phyloP scores from a whole-genome alignment of 2,329 filamentous ascomycete genomes.

The Pseudohalonectria lignicola region DNA sequence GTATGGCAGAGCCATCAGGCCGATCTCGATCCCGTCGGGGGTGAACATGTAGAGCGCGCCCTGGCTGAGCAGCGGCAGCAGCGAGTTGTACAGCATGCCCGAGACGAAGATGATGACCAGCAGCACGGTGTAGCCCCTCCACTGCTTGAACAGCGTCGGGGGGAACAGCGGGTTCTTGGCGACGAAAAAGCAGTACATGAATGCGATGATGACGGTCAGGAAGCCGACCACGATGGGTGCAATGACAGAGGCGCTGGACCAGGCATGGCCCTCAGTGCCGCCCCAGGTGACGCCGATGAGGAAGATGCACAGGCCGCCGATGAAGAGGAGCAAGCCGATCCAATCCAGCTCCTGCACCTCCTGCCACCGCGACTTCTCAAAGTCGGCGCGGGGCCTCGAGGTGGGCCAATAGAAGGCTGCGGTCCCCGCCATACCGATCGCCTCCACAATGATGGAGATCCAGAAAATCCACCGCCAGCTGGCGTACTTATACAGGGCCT shows the following conservation, averaged over 20 bases:
- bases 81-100: slow-evolving; percentile 16
- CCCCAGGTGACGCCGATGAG: slow-evolving; percentile 6
- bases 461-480: slow-evolving; percentile 17
- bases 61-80: slow-evolving; percentile 16
- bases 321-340: slow-evolving; percentile 3
- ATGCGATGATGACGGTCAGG: slow-evolving; percentile 8
- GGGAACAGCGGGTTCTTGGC: slow-evolving; percentile 14
- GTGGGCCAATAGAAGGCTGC: slow-evolving; percentile 15
- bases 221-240: slow-evolving; percentile 11
- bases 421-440: slow-evolving; percentile 13
- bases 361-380: slow-evolving; percentile 16
- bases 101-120: slow-evolving; percentile 18
- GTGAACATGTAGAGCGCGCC: slow-evolving; percentile 19
- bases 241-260: slow-evolving; percentile 7
- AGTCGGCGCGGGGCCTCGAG: slow-evolving; percentile 15
- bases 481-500: slow-evolving; percentile 13
- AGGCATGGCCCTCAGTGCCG: slow-evolving; percentile 9
- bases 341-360: slow-evolving; percentile 7
- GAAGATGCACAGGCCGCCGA: slow-evolving; percentile 4
- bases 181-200: slow-evolving; percentile 13
- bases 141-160: slow-evolving; percentile 14
- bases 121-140: slow-evolving; percentile 17
- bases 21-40: slow-evolving; percentile 16
- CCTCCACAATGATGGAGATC: slow-evolving; percentile 15
- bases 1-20: slow-evolving; percentile 4